phyloP scores from a whole-genome alignment of 1,139 yeast genomes.

The Martiniozyma asiatica region DNA sequence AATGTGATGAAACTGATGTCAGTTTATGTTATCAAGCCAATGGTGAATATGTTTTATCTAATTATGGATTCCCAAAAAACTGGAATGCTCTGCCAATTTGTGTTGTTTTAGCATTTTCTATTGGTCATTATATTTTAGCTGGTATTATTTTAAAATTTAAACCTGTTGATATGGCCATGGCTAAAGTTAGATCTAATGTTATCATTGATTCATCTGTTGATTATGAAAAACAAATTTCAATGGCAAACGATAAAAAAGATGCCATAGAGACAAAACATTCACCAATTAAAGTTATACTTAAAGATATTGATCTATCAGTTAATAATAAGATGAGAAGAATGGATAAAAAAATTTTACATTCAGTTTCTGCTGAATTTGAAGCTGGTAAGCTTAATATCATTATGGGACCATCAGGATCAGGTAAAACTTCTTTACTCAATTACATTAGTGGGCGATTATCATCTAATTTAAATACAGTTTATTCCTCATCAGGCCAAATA shows the following conservation, averaged over 20 bases:
- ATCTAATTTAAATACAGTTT: slow-evolving; percentile 29
- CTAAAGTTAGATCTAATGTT: slow-evolving; percentile 22
- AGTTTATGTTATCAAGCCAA: slow-evolving; percentile 25
- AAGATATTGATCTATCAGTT: slow-evolving; percentile 15
- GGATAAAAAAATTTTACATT: slow-evolving; percentile 30
- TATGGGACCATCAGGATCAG: slow-evolving; percentile 86
- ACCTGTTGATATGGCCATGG: slow-evolving; percentile 44
- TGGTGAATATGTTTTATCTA: slow-evolving; percentile 41
- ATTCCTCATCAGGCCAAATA: slow-evolving; percentile 28
- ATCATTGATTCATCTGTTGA: slow-evolving; percentile 8
- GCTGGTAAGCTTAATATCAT: slow-evolving; percentile 67
- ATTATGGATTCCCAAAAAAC: slow-evolving; percentile 48
- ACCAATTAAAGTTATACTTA: slow-evolving; percentile 10
- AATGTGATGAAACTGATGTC: slow-evolving; percentile 25
- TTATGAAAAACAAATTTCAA: slow-evolving; percentile 6
- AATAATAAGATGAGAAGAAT: slow-evolving; percentile 10
- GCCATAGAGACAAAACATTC: neutral
- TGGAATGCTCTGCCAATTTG: slow-evolving; percentile 65
- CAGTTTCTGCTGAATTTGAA: slow-evolving; percentile 44
- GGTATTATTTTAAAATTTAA: slow-evolving; percentile 32
- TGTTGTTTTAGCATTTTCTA: slow-evolving; percentile 45
- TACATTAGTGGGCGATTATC: slow-evolving; percentile 51
- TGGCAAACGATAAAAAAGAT: slow-evolving; percentile 1
- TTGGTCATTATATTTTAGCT: slow-evolving; percentile 43
- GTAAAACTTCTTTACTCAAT: slow-evolving; percentile 66